These are phyloP conservation scores for Yamadazyma paraphyllophila DNA, from an alignment of 805 yeast genomes.

Conservation along the genomic window DNA sequence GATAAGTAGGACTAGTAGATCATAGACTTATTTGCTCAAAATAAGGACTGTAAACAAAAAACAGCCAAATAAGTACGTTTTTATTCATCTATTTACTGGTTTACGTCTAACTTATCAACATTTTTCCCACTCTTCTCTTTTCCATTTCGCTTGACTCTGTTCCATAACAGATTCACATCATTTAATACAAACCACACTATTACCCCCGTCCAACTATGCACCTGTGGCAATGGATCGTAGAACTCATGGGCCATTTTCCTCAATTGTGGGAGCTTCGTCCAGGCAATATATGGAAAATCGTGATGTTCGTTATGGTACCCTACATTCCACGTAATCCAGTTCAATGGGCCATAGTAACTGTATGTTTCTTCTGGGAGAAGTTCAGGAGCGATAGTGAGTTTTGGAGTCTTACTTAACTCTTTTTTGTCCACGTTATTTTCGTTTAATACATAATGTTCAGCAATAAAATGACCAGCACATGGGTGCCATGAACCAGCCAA, in stretches of 20 bases:
- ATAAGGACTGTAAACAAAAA: too few relatives aligned
- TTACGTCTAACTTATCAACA: conserved; percentile 15
- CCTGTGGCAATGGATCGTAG: conserved; percentile 75
- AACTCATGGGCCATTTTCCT: conserved; percentile 72
- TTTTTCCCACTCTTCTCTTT: conserved; percentile 35
- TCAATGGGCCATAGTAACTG: conserved; percentile 81
- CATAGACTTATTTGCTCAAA: too few relatives aligned
- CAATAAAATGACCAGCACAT: conserved; percentile 91
- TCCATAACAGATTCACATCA: conserved; percentile 69
- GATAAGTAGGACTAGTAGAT: too few relatives aligned
- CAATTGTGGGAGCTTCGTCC: conserved; percentile 73
- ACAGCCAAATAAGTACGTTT: not conserved
- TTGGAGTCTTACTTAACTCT: conserved; percentile 6
- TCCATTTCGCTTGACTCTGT: conserved; percentile 70
- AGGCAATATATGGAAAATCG: conserved; percentile 90
- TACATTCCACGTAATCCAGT: conserved; percentile 82
- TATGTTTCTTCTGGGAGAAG: conserved; percentile 72
- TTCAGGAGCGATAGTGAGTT: conserved; percentile 26
- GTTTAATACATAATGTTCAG: conserved; percentile 82
- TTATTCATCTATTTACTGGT: not conserved
- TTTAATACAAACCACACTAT: conserved; percentile 68
- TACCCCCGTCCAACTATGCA: conserved; percentile 76
- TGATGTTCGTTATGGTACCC: conserved; percentile 95
- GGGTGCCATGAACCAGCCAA: conserved; percentile 93
- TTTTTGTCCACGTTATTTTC: conserved; percentile 47